Conservation (phyloP, 768 basidiomycete species). For the Hydnum rufescens region DNA sequence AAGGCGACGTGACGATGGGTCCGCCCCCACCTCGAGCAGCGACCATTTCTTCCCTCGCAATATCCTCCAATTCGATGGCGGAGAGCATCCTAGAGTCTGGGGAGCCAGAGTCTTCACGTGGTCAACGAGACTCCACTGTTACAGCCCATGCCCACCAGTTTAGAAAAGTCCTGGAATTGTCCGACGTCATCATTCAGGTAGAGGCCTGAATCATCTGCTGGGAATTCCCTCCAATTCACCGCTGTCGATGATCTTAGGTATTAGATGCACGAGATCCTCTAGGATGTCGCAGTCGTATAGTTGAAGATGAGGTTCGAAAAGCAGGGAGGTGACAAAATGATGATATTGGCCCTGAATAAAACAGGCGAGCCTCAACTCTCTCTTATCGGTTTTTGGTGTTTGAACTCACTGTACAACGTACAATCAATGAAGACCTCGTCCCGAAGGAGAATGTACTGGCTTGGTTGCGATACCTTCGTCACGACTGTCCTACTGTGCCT, state of each 20-base stretch:
- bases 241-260: conserved; percentile 19
- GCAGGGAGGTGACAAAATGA: conserved; percentile 70
- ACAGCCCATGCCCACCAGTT: conserved; percentile 15
- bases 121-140: conserved; percentile 19
- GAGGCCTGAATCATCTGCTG: not conserved
- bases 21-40: conserved; percentile 12
- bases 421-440: not conserved
- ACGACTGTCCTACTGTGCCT: conserved; percentile 80
- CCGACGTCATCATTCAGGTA: conserved; percentile 65
- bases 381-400: not conserved
- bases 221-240: not conserved
- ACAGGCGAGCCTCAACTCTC: conserved; percentile 39
- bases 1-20: not conserved
- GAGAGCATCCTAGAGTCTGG: not conserved
- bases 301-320: conserved; percentile 83
- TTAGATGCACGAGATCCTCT: conserved; percentile 92
- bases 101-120: conserved; percentile 8
- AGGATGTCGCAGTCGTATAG: conserved; percentile 74
- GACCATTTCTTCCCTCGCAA: conserved; percentile 48
- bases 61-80: conserved; percentile 23
- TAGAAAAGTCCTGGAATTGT: conserved; percentile 72
- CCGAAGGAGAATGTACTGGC: conserved; percentile 79
- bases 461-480: conserved; percentile 84
- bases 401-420: not conserved
- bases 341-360: conserved; percentile 93